A percentile compares a stretch with the other conserved stretches of the same genome.
phyloP scores from a whole-genome alignment of 2,329 filamentous ascomycete species.

The Cytospora mali region DNA sequence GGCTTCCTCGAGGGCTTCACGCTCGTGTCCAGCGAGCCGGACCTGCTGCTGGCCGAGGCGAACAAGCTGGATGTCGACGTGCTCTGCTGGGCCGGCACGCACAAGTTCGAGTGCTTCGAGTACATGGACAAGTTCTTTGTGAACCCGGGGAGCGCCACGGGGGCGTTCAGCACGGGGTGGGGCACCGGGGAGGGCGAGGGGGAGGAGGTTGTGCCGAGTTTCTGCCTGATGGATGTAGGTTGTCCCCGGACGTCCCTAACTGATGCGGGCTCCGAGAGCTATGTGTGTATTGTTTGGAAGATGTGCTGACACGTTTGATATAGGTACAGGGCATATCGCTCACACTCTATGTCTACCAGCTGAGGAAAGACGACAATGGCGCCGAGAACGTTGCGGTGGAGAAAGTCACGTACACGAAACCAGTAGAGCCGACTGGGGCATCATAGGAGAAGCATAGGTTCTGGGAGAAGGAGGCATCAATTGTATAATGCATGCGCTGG shows the following conservation, averaged over 20 bases:
- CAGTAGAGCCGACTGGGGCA: conserved; percentile 59
- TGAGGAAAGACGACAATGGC: conserved; percentile 76
- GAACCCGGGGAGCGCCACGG: conserved; percentile 68
- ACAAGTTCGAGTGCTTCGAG: conserved; percentile 71
- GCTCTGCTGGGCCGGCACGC: conserved; percentile 69
- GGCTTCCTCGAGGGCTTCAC: conserved; percentile 71
- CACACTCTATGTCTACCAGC: conserved; percentile 91
- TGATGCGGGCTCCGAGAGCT: not conserved
- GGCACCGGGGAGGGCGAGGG: conserved; percentile 59
- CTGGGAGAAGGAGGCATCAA: not conserved
- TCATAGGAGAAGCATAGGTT: conserved; percentile 41
- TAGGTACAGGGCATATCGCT: conserved; percentile 95
- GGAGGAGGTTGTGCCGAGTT: conserved; percentile 84
- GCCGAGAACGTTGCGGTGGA: conserved; percentile 80
- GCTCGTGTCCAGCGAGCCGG: conserved; percentile 67
- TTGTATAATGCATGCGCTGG: not conserved
- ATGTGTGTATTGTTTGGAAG: not conserved
- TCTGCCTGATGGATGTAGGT: conserved; percentile 97
- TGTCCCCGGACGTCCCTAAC: not conserved
- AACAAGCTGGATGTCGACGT: conserved; percentile 71
- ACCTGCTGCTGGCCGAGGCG: conserved; percentile 67
- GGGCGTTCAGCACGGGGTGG: conserved; percentile 63
- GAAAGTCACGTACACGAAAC: conserved; percentile 85
- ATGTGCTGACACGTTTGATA: conserved; percentile 16
- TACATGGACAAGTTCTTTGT: conserved; percentile 77